Evolutionary conservation across 257 asterid genomes (phyloP).

Genomic region (Nicotiana attenuata): DNA sequence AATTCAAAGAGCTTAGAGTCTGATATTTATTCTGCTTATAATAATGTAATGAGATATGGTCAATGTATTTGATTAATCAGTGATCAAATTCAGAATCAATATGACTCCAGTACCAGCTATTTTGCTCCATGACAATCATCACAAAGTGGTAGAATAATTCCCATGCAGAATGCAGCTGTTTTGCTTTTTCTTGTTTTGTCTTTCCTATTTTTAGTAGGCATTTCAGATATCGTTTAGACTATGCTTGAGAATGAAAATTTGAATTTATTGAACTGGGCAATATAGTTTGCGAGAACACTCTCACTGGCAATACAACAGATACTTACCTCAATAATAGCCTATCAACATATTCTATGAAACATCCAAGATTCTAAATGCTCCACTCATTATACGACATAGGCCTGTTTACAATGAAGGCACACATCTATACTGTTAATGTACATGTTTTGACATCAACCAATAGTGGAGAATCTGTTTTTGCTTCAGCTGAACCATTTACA

Average conservation of each 20-base stretch:
- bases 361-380: neutral
- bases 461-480: neutral
- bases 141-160: too few species aligned
- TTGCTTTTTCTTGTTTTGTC: too few species aligned
- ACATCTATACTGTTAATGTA: neutral
- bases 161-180: neutral
- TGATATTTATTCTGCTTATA: neutral
- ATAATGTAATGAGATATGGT: too few species aligned
- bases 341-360: conserved; percentile 11
- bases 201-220: too few species aligned
- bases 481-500: conserved; percentile 14
- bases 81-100: neutral
- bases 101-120: neutral
- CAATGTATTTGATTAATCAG: too few species aligned
- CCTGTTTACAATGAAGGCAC: neutral
- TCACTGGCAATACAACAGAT: neutral
- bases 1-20: neutral
- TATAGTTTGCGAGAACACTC: neutral
- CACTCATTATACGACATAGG: neutral
- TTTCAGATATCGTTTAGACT: too few species aligned
- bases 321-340: neutral
- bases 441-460: neutral
- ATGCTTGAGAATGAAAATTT: neutral
- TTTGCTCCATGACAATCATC: too few species aligned
- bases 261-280: neutral